Conservation (phyloP, 2,329 filamentous ascomycete species). For the Plectosphaerella cucumerina region DNA sequence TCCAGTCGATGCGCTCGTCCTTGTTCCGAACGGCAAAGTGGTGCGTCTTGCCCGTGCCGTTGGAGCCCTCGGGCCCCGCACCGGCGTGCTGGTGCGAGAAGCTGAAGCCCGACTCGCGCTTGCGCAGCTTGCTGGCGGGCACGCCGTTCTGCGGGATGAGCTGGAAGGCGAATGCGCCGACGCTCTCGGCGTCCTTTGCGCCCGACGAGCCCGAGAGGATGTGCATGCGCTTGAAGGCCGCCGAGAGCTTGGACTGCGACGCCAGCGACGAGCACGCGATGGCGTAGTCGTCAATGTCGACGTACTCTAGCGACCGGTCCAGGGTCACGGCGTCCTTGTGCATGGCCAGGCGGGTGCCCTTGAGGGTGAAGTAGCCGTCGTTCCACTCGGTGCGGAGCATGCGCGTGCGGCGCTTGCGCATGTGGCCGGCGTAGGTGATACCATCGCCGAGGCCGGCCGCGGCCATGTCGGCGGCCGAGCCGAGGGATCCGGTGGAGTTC, state of each 20-base stretch:
- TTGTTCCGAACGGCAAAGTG: conserved; percentile 87
- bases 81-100: conserved; percentile 17
- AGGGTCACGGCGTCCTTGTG: conserved; percentile 57
- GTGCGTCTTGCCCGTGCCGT: conserved; percentile 75
- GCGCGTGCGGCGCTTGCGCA: conserved; percentile 89
- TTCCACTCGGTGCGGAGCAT: conserved; percentile 92
- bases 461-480: conserved; percentile 16
- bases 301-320: conserved; percentile 65
- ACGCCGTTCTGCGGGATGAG: conserved; percentile 66
- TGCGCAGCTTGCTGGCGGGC: conserved; percentile 39
- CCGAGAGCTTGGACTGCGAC: conserved; percentile 74
- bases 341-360: conserved; percentile 70
- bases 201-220: conserved; percentile 45
- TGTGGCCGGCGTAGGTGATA: conserved; percentile 74
- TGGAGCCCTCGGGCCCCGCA: conserved; percentile 39
- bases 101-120: conserved; percentile 41
- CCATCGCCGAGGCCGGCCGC: conserved; percentile 37
- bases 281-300: conserved; percentile 85
- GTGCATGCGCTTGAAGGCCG: conserved; percentile 78
- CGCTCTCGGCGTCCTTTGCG: conserved; percentile 50
- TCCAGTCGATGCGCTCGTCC: conserved; percentile 95
- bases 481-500: conserved; percentile 16
- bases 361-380: conserved; percentile 84
- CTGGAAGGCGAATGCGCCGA: conserved; percentile 78
- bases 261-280: conserved; percentile 78